Conservation (phyloP, 176 grass and related monocot species). For the Tillandsia leiboldiana region DNA sequence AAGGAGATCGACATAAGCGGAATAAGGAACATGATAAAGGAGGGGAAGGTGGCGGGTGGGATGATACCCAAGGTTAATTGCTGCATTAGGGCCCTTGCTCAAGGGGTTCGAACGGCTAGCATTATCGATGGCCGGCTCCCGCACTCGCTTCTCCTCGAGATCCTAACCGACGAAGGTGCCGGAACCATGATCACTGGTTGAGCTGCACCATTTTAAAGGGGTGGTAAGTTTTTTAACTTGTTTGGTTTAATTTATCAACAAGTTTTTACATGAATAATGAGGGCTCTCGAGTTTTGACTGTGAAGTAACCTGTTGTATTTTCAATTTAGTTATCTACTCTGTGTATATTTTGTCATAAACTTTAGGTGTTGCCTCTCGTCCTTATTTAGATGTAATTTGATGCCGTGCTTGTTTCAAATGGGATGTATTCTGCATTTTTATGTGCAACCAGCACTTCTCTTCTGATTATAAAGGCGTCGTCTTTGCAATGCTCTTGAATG, state of each 20-base stretch:
- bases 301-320: not conserved
- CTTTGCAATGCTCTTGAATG: no score
- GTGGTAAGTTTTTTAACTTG: not conserved
- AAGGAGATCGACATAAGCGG: conserved; percentile 57
- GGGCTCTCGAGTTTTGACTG: not conserved
- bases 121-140: conserved; percentile 74
- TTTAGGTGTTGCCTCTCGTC: no score
- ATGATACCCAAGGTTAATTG: conserved; percentile 91
- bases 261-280: not conserved
- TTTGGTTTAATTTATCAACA: not conserved
- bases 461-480: no score
- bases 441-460: no score
- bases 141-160: conserved; percentile 72
- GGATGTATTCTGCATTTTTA: no score
- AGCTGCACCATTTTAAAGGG: conserved; percentile 5
- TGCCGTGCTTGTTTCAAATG: no score
- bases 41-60: conserved; percentile 70
- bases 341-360: no score
- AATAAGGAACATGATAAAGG: conserved; percentile 48
- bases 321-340: not conserved
- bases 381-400: no score
- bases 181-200: conserved; percentile 76
- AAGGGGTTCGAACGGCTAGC: conserved; percentile 63
- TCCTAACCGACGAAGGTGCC: conserved; percentile 73
- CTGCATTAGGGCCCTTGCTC: conserved; percentile 51